phyloP scores from a whole-genome alignment of 208 protist genomes.

The Sergeia podlipaevii region DNA sequence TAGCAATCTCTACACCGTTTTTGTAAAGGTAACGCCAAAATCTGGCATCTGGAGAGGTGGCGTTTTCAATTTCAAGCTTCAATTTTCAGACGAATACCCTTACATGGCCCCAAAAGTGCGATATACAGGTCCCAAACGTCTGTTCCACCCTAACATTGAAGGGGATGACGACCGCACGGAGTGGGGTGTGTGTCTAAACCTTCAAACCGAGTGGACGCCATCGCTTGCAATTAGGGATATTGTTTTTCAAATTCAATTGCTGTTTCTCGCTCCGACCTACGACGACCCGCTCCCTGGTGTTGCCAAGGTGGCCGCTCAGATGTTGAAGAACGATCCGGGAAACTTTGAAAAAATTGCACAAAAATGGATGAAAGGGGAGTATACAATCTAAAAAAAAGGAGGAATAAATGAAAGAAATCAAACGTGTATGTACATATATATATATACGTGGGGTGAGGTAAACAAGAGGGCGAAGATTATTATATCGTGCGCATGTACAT shows the following conservation, averaged over 20 bases:
- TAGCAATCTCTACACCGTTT: conserved; percentile 44
- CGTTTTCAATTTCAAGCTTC: conserved; percentile 60
- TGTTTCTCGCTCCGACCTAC: conserved; percentile 75
- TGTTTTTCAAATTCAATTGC: conserved; percentile 72
- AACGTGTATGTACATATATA: no score
- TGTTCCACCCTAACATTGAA: conserved; percentile 91
- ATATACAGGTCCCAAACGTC: conserved; percentile 62
- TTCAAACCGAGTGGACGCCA: conserved; percentile 80
- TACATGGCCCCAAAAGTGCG: conserved; percentile 76
- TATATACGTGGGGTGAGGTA: no score
- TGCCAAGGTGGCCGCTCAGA: conserved; percentile 53
- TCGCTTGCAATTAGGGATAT: conserved; percentile 65
- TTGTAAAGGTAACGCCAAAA: conserved; percentile 34
- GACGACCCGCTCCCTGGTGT: conserved; percentile 80
- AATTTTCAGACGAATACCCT: conserved; percentile 72
- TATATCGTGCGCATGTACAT: no score
- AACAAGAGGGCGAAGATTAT: no score
- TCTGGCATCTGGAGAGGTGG: conserved; percentile 65
- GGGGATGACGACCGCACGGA: conserved; percentile 50
- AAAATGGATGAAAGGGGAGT: conserved; percentile 68
- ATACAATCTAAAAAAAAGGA: no score
- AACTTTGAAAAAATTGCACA: conserved; percentile 44
- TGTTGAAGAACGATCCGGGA: conserved; percentile 47
- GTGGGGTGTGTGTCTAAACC: conserved; percentile 85
- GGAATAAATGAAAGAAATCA: no score